Conservation (phyloP, 1,139 yeast genomes). For the Lodderomyces metapsilosis region DNA sequence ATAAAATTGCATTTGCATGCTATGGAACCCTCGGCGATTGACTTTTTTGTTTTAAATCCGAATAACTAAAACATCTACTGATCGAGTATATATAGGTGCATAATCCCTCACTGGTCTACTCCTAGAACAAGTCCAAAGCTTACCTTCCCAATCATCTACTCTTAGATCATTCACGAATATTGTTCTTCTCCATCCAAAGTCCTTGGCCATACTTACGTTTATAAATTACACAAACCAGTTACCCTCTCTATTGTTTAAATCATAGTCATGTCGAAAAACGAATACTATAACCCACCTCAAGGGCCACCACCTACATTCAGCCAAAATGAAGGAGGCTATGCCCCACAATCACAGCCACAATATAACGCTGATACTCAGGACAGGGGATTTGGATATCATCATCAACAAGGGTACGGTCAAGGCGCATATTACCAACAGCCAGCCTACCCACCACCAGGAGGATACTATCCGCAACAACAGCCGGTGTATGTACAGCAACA, state of each 20-base stretch:
- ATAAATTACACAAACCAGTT: too few species aligned
- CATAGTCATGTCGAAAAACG: constrained; percentile 24
- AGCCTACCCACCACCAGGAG: constrained; percentile 23
- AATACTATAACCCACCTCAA: constrained; percentile 38
- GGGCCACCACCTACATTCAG: constrained; percentile 48
- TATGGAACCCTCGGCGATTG: background rate
- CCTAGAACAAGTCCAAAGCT: too few species aligned
- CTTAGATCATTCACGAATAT: too few species aligned
- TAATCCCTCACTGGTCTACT: too few species aligned
- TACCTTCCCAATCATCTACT: too few species aligned
- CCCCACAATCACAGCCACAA: constrained; percentile 39
- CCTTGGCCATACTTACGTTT: too few species aligned
- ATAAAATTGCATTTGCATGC: too few species aligned
- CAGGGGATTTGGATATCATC: constrained; percentile 27
- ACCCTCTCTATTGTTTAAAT: too few species aligned
- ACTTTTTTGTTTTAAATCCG: background rate
- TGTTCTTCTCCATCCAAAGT: background rate
- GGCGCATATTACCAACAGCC: constrained; percentile 13
- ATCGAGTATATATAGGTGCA: too few species aligned
- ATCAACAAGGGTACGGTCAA: constrained; percentile 30
- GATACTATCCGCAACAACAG: constrained; percentile 37
- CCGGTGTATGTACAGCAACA: constrained; percentile 68
- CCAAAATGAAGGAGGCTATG: too few species aligned
- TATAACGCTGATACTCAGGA: constrained; percentile 29
- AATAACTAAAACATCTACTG: too few species aligned